These are phyloP conservation scores for Streptanthus diversifolius DNA, from an alignment of 345 rosid genomes.

Conservation along the genomic window DNA sequence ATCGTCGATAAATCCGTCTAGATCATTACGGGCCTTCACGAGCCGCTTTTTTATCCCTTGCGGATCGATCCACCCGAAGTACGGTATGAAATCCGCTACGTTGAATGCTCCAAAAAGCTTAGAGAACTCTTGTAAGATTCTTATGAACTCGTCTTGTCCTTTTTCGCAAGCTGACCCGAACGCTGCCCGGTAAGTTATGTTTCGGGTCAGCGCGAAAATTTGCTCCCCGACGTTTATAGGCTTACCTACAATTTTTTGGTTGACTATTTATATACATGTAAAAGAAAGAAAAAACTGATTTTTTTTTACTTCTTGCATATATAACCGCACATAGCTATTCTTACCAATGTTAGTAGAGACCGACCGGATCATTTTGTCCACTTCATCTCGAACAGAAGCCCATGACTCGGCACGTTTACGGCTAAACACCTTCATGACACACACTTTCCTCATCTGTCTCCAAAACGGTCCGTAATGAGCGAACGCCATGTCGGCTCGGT, in stretches of 20 bases:
- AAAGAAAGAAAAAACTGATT: neutral
- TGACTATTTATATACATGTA: neutral
- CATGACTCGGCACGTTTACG: conserved; percentile 92
- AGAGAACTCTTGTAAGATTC: conserved; percentile 90
- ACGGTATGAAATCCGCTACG: conserved; percentile 82
- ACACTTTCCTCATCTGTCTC: conserved; percentile 95
- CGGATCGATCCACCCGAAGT: conserved; percentile 68
- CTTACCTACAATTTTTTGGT: conserved; percentile 17
- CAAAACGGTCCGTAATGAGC: conserved; percentile 96
- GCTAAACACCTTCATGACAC: conserved; percentile 87
- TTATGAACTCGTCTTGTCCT: conserved; percentile 73
- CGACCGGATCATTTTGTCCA: conserved; percentile 43
- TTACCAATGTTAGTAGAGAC: conserved; percentile 47
- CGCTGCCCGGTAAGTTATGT: conserved; percentile 80
- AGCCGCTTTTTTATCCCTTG: conserved; percentile 65
- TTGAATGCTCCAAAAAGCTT: conserved; percentile 96
- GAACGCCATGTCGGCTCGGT: conserved; percentile 93
- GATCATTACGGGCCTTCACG: conserved; percentile 55
- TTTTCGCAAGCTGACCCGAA: conserved; percentile 59
- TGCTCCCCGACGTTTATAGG: conserved; percentile 69
- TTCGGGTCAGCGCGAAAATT: conserved; percentile 67
- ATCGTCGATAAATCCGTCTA: conserved; percentile 72
- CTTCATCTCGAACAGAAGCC: conserved; percentile 90
- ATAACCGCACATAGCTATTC: neutral
- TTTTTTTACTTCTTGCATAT: neutral